These are phyloP conservation scores for Pythium brachiatum DNA, from an alignment of 352 stramenopile genomes.

Conservation along the genomic window DNA sequence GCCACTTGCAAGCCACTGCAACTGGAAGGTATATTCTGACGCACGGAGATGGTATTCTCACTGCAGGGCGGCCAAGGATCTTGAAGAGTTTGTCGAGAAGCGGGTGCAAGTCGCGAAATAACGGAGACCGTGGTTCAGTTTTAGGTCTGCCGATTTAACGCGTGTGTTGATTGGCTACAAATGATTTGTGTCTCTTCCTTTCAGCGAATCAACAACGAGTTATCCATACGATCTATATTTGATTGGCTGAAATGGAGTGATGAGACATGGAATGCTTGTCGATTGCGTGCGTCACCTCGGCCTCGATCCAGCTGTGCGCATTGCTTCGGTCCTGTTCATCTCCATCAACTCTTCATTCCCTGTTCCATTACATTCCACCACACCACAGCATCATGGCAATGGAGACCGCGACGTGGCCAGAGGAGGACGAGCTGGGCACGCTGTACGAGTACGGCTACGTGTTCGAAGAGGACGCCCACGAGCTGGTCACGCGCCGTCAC, in stretches of 20 bases:
- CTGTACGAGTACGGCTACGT: constrained; percentile 19
- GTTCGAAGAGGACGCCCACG: constrained; percentile 25
- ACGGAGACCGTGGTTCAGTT: background rate
- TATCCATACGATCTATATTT: background rate
- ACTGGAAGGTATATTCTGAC: background rate
- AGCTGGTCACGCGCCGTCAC: constrained; percentile 67
- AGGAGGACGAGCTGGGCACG: constrained; percentile 22
- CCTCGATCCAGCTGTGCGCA: background rate
- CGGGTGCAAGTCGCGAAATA: constrained; percentile 53
- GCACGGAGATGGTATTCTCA: background rate
- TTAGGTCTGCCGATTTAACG: background rate
- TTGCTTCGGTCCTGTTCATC: constrained; percentile 15
- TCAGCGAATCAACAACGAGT: background rate
- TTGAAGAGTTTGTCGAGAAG: constrained; percentile 71
- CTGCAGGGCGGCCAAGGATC: constrained; percentile 66
- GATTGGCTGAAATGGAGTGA: background rate
- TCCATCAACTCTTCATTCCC: background rate
- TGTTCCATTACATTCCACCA: background rate
- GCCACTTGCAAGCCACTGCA: background rate
- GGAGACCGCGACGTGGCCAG: constrained; percentile 4
- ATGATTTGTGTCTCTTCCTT: background rate
- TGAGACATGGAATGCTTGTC: background rate
- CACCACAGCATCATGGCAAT: constrained; percentile 3
- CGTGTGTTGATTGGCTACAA: constrained; percentile 17
- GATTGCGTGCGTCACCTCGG: background rate